Conservation (phyloP, 2,329 filamentous ascomycete genomes). For the Pseudogymnoascus sp. region DNA sequence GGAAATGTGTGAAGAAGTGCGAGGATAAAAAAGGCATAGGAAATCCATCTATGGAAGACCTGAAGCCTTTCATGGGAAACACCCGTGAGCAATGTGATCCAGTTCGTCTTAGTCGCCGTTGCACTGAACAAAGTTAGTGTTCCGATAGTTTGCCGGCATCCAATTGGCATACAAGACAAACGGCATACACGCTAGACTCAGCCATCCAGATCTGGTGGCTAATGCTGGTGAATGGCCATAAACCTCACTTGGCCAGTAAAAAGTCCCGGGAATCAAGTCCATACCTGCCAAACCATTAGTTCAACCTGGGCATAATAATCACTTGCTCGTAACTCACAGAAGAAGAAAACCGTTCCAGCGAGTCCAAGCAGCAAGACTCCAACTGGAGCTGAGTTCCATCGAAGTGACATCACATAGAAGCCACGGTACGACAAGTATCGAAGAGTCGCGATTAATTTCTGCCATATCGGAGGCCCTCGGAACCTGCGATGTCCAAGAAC, state of each 20-base stretch:
- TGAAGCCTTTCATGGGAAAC: constrained; percentile 59
- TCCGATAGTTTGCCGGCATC: background rate
- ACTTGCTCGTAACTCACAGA: constrained; percentile 26
- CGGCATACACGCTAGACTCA: constrained; percentile 55
- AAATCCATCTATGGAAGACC: constrained; percentile 59
- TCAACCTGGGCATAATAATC: background rate
- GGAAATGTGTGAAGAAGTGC: constrained; percentile 55
- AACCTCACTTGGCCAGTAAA: constrained; percentile 43
- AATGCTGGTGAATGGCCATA: constrained; percentile 51
- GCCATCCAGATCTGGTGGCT: constrained; percentile 56
- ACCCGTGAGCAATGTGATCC: constrained; percentile 54
- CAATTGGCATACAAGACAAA: constrained; percentile 42
- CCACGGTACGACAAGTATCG: constrained; percentile 36
- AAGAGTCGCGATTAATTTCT: constrained; percentile 27
- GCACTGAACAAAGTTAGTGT: constrained; percentile 14
- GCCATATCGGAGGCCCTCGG: constrained; percentile 22
- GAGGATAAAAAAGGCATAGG: constrained; percentile 52
- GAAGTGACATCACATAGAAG: constrained; percentile 27
- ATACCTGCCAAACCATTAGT: constrained; percentile 30
- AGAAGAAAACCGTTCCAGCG: constrained; percentile 38
- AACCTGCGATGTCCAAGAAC: constrained; percentile 8
- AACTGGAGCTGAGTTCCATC: constrained; percentile 37
- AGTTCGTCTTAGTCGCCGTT: constrained; percentile 36
- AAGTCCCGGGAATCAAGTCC: constrained; percentile 42
- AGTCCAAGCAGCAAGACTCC: constrained; percentile 35